Base-by-base conservation (phyloP, 2,329 filamentous ascomycete species). In the Penicillium digitatum region DNA sequence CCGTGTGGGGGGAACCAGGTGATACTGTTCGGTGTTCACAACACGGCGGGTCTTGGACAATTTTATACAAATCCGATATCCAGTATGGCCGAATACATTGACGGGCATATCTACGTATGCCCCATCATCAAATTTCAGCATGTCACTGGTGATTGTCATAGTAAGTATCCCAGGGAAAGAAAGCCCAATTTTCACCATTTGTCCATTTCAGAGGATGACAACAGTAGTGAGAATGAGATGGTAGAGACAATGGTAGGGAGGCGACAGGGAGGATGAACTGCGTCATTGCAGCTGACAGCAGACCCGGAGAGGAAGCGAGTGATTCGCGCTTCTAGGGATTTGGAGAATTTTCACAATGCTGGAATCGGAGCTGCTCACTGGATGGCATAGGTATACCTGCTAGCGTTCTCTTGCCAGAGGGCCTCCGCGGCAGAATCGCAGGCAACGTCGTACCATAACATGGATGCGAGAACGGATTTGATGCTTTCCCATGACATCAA, bases 381-480 rank as follows among this genome's bases (percentile, higher is more conserved):
- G 1, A 35, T 12, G n/a, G 10, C 31, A 35, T 35, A 29, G 39
- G 6, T 29, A 29, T 37, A 37, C 14, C 4, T 37, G 7, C 29
- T 31, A 20, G 18, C 16, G 27, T 2, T 34, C 39, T 73, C 69
- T 10, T 46, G 26, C 69, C 70, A 74, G 5, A 74, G 51, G 2
- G 53, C 51, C 35, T 63, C 50, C 7, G 64, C 72, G 2, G 69
- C 63, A 12, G 58, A 52, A 22, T 73, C 71, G 31, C 72, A 74
- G 18, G 73, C 70, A 14, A 56, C 44, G 11, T 72, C 69, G 38
- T 69, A 69, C 72, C 72, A 75, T 12, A 71, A 60, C 48, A 74
- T 62, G n/a, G 61, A 50, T 4, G 51, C 51, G 10, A 74, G 48
- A 1, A 58, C 48, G 9, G 51, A 48, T 43, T 65, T 69, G 9